Percentiles rank a stretch among this genome's conserved stretches.
Conservation (phyloP, 2,329 filamentous ascomycete species). For the Talaromyces sp. region DNA sequence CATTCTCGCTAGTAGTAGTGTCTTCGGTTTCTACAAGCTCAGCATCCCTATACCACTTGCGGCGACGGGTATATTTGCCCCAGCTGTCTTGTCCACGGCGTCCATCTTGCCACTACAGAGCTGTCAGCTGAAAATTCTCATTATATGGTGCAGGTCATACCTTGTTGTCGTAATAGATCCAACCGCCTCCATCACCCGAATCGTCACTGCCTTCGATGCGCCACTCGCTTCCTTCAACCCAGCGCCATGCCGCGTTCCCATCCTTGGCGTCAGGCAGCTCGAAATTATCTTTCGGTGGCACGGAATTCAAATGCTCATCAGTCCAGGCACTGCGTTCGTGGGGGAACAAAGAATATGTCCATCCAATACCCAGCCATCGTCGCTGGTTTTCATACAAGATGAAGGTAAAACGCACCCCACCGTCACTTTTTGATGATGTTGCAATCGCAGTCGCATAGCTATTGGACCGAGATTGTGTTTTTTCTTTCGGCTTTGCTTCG, state of each 20-base stretch:
- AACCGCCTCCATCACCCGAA: conserved; percentile 62
- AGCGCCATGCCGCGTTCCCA: conserved; percentile 64
- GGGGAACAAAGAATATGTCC: conserved; percentile 85
- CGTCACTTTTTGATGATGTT: conserved; percentile 49
- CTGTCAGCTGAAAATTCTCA: conserved; percentile 9
- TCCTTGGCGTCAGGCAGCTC: conserved; percentile 63
- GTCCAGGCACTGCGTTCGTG: conserved; percentile 92
- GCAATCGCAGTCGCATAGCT: conserved; percentile 46
- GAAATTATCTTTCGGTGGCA: conserved; percentile 69
- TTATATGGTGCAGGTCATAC: conserved; percentile 41
- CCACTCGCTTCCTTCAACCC: conserved; percentile 85
- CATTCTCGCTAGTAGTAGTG: conserved; percentile 38
- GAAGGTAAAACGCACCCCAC: conserved; percentile 92
- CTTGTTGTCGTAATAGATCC: conserved; percentile 99
- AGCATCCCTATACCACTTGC: conserved; percentile 96
- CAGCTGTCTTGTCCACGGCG: conserved; percentile 82
- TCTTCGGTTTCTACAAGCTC: conserved; percentile 63
- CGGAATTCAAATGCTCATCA: conserved; percentile 84
- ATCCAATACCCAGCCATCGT: conserved; percentile 89
- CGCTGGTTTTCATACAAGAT: conserved; percentile 95
- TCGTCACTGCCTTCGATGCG: conserved; percentile 65
- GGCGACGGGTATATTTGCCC: conserved; percentile 85
- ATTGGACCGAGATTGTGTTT: conserved; percentile 29
- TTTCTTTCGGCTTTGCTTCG: conserved; percentile 24
- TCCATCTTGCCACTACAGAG: conserved; percentile 75